Evolutionary conservation across 495 filamentous ascomycete genomes (phyloP), one percentile per base, ranked within the genome.

Genomic region (Neurospora hispaniola): DNA sequence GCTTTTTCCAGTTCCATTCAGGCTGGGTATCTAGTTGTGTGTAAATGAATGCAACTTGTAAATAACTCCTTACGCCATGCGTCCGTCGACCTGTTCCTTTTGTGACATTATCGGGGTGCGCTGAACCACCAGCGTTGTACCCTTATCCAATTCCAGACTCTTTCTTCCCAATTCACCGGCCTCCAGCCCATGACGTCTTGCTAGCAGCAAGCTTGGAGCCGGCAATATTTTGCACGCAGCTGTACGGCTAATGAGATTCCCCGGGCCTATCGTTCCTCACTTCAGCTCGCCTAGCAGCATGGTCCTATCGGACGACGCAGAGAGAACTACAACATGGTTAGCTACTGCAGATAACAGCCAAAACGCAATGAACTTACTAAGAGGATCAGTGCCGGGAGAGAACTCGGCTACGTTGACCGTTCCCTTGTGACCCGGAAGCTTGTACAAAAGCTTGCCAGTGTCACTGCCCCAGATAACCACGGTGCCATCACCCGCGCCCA

Each of bases 331-430:
- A 12, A 39, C n/a, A 69, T 23, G 14, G 76, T 87, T 74, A 83
- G 82, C 69, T 78, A 76, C 75, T 75, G 71, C 31, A 4, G 5
- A 12, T 35, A 35, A 59, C 35, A 73, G 10, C 41, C 70, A 7
- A 38, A 72, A 20, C 10, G 5, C 11, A 3, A 12, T 16, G 27
- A 27, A 91, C 95, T 89, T 86, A 98, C 95, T 90, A 69, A 98
- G 91, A 59, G 94, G 93, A 74, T 97, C 94, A 68, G 81, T 81
- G 54, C 89, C 89, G 2, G 96, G 94, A 42, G 92, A 91, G 78
- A 99, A 95, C 75, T 94, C 90, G 71, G 95, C 94, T 80, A 95
- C 94, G 78, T 98, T 99, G 59, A 99, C 96, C 2, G 93, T 92
- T 14, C 96, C 96, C 80, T 94, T 95, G 78, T 99, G 96, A 0